phyloP scores from a whole-genome alignment of 192 early-diverging fungal species.

The Podila epigama region DNA sequence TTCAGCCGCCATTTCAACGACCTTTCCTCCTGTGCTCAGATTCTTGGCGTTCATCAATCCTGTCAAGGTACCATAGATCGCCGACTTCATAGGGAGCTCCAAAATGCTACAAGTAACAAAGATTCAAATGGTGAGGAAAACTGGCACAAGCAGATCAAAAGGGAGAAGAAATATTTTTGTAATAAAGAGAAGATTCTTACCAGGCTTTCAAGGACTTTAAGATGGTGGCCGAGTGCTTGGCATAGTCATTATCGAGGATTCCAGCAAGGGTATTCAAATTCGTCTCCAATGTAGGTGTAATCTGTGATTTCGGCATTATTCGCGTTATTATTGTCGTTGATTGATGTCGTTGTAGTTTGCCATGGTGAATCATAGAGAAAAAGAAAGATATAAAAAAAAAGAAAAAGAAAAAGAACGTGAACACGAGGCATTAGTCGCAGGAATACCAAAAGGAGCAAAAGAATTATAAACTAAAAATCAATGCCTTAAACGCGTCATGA shows the following conservation, averaged over 20 bases:
- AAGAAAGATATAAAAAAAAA: neutral
- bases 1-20: constrained; percentile 67
- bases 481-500: too few relatives aligned
- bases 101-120: constrained; percentile 56
- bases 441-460: too few relatives aligned
- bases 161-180: too few relatives aligned
- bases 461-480: too few relatives aligned
- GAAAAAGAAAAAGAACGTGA: too few relatives aligned
- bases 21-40: constrained; percentile 63
- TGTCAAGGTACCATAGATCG: constrained; percentile 81
- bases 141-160: too few relatives aligned
- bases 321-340: neutral
- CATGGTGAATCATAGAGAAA: neutral
- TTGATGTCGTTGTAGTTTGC: neutral
- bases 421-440: too few relatives aligned
- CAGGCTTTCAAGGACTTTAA: constrained; percentile 68
- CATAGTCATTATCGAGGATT: constrained; percentile 75
- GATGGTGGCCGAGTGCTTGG: constrained; percentile 68
- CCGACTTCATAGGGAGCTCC: constrained; percentile 78
- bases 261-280: constrained; percentile 73
- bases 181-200: constrained; percentile 41
- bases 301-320: constrained; percentile 25
- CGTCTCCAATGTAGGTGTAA: constrained; percentile 65
- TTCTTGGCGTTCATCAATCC: constrained; percentile 85
- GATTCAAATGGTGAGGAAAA: constrained; percentile 46